Evolutionary conservation across 306 rosid genomes (phyloP).

Genomic region (Quercus ilex): DNA sequence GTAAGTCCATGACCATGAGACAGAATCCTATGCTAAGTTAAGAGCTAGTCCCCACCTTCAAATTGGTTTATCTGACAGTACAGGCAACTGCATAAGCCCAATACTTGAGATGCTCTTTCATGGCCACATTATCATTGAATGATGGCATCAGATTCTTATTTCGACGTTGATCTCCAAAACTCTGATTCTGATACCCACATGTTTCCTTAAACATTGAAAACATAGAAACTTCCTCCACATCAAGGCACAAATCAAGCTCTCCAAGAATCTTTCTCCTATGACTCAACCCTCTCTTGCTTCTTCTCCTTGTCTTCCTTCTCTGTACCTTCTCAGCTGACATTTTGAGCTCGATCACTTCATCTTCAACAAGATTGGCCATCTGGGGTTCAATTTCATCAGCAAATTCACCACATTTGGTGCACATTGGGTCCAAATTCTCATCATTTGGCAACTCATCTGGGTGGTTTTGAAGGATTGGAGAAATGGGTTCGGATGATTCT

Average conservation of each 20-base stretch:
- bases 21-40: neutral
- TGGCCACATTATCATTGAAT: conserved; percentile 45
- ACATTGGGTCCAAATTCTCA: neutral
- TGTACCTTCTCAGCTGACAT: conserved; percentile 17
- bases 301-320: conserved; percentile 11
- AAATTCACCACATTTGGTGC: conserved; percentile 12
- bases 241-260: conserved; percentile 29
- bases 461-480: conserved; percentile 8
- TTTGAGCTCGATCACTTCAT: conserved; percentile 12
- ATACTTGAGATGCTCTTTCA: conserved; percentile 68
- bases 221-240: conserved; percentile 12
- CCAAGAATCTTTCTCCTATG: conserved; percentile 21
- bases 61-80: conserved; percentile 36
- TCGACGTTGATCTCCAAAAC: neutral
- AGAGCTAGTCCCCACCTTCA: neutral
- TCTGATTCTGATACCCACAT: conserved; percentile 3
- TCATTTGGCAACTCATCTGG: neutral
- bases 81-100: conserved; percentile 80
- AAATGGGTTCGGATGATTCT: conserved; percentile 10
- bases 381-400: conserved; percentile 11
- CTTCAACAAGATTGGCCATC: neutral
- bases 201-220: conserved; percentile 2
- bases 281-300: neutral
- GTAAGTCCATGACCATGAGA: neutral
- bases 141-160: conserved; percentile 33